Base-by-base conservation (phyloP, 192 early-diverging fungal genomes). In the Mortierella claussenii region DNA sequence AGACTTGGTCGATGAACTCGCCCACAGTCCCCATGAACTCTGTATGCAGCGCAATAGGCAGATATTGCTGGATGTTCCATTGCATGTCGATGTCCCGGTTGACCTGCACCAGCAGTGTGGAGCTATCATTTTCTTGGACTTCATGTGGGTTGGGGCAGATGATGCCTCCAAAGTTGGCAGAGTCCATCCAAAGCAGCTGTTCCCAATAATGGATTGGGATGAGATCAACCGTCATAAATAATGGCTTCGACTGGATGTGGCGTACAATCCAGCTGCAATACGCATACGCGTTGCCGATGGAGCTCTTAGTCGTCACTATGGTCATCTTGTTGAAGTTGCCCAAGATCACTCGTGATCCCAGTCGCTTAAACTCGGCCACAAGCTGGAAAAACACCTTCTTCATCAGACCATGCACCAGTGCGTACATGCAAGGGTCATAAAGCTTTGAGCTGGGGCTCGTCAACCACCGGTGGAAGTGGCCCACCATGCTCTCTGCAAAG, bases 11-110 rank as follows among this genome's bases (percentile, higher is more conserved):
- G 45, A 92, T 91, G 65, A 86, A 97, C 78, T 90, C 89, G 23
- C 87, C 91, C 0, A 95, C 64, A 17, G 89, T 82, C 17, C 81
- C 76, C 50, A 88, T 74, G 68, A 98, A 98, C 43, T 86, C 71
- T 24, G 63, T 69, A 60, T 96, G 94, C 13, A 92, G 76, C 15
- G 83, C 83, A 12, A 85, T 78, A 9, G 97, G 95, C 47, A 99
- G 78, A 65, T 95, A 96, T 37, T 95, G 91, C 57, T 86, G 87
- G 34, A 99, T 93, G 50, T 93, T 96, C 97, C 97, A 99, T 43
- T 89, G 76, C 92, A 95, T 93, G 55, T 83, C 81, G 42, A 89
- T 83, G 1, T 52, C 44, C 12, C 61, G 59, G 26, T 54, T 43
- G 3, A 55, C 43, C 27, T 68, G 60, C 10, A 60, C 61, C 45